phyloP scores from a whole-genome alignment of 2,329 filamentous ascomycete genomes.

The Diplodia sapinea region DNA sequence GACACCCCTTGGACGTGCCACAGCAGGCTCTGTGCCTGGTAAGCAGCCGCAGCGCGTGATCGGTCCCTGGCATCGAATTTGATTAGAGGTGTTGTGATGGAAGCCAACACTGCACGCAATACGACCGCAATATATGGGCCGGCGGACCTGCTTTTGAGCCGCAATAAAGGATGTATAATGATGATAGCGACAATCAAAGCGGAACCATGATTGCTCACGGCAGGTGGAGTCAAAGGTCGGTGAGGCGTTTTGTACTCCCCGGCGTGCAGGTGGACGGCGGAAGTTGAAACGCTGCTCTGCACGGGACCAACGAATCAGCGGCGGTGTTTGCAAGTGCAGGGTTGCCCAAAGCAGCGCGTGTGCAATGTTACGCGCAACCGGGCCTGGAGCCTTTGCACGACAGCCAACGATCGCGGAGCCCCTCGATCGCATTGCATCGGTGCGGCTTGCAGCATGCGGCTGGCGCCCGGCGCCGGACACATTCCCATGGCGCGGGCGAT shows the following conservation, averaged over 20 bases:
- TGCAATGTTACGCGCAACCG: constrained; percentile 13
- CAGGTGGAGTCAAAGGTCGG: constrained; percentile 25
- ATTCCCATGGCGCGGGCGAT: neutral
- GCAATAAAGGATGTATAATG: constrained; percentile 12
- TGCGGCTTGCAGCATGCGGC: constrained; percentile 20
- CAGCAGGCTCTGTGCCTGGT: constrained; percentile 11
- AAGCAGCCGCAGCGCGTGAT: constrained; percentile 10
- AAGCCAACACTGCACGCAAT: constrained; percentile 16
- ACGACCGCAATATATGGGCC: constrained; percentile 12
- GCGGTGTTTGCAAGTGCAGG: too few relatives aligned
- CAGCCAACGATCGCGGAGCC: constrained; percentile 22
- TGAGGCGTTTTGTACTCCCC: constrained; percentile 16
- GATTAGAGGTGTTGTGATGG: neutral
- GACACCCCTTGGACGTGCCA: constrained; percentile 7
- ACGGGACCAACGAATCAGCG: constrained; percentile 1
- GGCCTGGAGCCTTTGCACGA: constrained; percentile 1
- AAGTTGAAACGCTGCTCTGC: constrained; percentile 22
- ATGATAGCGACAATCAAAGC: constrained; percentile 11
- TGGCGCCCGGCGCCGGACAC: neutral
- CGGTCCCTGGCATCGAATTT: constrained; percentile 7
- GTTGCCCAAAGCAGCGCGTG: constrained; percentile 7
- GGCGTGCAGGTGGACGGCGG: constrained; percentile 14
- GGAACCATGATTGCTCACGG: constrained; percentile 14
- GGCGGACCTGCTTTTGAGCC: neutral
- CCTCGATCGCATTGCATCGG: constrained; percentile 18